Conservation (phyloP, 176 grass and related monocot genomes). For the Aegilops sharonensis region DNA sequence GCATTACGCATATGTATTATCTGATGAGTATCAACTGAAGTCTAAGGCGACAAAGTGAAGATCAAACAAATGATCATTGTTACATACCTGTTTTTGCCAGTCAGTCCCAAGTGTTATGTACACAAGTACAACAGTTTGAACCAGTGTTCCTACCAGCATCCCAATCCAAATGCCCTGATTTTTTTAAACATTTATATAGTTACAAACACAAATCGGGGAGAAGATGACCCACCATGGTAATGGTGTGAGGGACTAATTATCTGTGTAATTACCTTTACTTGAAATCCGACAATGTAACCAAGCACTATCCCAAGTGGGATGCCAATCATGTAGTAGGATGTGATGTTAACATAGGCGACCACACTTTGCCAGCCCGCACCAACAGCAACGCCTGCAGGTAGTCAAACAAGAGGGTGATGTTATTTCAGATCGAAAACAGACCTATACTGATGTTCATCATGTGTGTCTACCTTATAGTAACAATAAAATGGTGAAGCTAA, state of each 20-base stretch:
- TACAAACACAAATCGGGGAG: not conserved
- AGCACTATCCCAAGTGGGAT: conserved; percentile 69
- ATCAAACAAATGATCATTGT: not conserved
- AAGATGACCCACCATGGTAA: not conserved
- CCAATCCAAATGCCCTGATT: conserved; percentile 89
- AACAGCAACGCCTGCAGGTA: conserved; percentile 62
- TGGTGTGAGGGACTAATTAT: not conserved
- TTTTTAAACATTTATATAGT: not conserved
- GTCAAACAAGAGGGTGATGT: not conserved
- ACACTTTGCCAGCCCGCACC: conserved; percentile 74
- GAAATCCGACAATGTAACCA: conserved; percentile 56
- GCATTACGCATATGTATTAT: not conserved
- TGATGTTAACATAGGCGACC: conserved; percentile 82
- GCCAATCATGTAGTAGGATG: conserved; percentile 78
- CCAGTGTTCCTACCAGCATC: conserved; percentile 75
- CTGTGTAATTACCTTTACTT: conserved; percentile 51
- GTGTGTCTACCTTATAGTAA: not conserved
- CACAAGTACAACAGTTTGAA: conserved; percentile 66
- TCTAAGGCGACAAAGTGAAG: not conserved
- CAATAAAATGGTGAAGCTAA: conserved; percentile 13
- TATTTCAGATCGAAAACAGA: not conserved
- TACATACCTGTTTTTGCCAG: conserved; percentile 64
- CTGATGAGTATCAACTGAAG: not conserved
- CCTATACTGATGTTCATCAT: not conserved
- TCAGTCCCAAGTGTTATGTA: conserved; percentile 61